Conservation (phyloP, 2,329 filamentous ascomycete species). For the Reticulascus tulasneorum region DNA sequence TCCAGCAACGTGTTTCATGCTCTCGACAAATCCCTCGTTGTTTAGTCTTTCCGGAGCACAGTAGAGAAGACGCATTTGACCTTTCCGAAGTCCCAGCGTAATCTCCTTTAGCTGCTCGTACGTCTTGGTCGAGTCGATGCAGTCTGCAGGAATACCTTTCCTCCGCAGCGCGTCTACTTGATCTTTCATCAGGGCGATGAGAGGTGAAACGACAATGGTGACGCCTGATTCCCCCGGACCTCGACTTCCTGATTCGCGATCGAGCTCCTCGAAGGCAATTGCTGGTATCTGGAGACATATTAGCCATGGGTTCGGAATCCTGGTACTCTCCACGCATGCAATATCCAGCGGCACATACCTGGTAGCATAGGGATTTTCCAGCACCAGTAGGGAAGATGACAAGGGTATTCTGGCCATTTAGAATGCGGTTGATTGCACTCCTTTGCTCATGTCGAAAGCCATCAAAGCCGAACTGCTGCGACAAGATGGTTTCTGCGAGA, state of each 20-base stretch:
- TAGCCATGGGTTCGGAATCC: background rate
- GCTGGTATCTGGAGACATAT: conserved; percentile 34
- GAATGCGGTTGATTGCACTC: conserved; percentile 31
- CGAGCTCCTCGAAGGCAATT: conserved; percentile 41
- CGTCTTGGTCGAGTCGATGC: conserved; percentile 52
- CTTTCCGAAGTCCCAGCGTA: conserved; percentile 34
- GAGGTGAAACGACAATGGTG: conserved; percentile 52
- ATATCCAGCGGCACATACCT: conserved; percentile 24
- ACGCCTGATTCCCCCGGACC: conserved; percentile 37
- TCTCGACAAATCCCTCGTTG: conserved; percentile 56
- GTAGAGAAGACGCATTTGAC: conserved; percentile 50
- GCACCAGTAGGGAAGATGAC: conserved; percentile 45
- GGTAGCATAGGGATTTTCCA: conserved; percentile 47
- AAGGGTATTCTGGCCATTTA: conserved; percentile 36
- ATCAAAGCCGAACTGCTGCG: conserved; percentile 33
- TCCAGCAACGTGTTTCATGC: conserved; percentile 49
- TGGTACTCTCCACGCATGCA: too few species aligned
- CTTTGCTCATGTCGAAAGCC: conserved; percentile 42
- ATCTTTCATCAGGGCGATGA: conserved; percentile 58
- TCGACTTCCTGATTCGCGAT: conserved; percentile 23
- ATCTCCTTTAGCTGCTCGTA: conserved; percentile 39
- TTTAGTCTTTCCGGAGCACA: conserved; percentile 58
- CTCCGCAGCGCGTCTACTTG: conserved; percentile 52
- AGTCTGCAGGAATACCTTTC: conserved; percentile 48
- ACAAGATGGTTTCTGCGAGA: conserved; percentile 26